Conservation (phyloP, 352 stramenopile species). For the Pythium sukuiense region DNA sequence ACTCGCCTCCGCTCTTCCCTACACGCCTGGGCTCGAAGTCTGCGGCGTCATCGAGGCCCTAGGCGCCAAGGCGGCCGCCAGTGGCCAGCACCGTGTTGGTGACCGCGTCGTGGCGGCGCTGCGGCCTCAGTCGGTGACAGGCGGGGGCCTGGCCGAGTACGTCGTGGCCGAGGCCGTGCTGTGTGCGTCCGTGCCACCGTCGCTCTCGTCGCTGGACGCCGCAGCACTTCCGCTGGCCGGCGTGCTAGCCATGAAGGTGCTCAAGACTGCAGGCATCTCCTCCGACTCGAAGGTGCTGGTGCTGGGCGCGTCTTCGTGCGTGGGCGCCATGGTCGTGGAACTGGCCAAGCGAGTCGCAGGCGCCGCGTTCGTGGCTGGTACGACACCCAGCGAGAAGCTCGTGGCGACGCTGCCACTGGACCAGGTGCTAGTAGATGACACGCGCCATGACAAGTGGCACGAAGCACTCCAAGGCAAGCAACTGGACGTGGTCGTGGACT, state of each 20-base stretch:
- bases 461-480: constrained; percentile 25
- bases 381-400: constrained; percentile 41
- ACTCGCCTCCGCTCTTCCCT: constrained; percentile 26
- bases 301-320: constrained; percentile 62
- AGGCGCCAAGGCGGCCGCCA: constrained; percentile 19
- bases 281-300: constrained; percentile 64
- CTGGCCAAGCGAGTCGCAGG: constrained; percentile 38
- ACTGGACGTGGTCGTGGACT: constrained; percentile 43
- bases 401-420: constrained; percentile 40
- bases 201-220: constrained; percentile 23
- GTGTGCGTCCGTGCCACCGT: constrained; percentile 25
- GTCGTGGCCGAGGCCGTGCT: constrained; percentile 28
- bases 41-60: constrained; percentile 40
- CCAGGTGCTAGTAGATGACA: constrained; percentile 35
- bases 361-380: constrained; percentile 59
- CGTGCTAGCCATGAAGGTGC: constrained; percentile 29
- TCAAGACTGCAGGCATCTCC: constrained; percentile 34
- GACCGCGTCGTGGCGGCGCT: constrained; percentile 37
- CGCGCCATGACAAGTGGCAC: constrained; percentile 37
- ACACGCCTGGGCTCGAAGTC: constrained; percentile 39
- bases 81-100: constrained; percentile 27
- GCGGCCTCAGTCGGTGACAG: constrained; percentile 13
- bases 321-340: constrained; percentile 71
- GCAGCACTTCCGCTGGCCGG: constrained; percentile 31
- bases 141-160: constrained; percentile 33